These are phyloP conservation scores for Beverwykella pulmonaria DNA, from an alignment of 495 filamentous ascomycete genomes.

Conservation along the genomic window DNA sequence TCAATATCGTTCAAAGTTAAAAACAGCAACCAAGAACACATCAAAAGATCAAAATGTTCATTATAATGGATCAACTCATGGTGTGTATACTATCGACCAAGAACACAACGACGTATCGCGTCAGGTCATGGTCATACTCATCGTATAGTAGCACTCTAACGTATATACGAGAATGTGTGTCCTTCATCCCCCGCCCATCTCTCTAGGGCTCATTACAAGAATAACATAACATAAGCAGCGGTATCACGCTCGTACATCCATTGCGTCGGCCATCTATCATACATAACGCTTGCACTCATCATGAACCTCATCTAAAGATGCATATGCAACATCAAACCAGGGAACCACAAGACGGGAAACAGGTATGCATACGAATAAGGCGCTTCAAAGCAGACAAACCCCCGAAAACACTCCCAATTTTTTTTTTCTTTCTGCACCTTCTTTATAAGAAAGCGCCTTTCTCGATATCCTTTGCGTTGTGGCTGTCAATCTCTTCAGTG, in stretches of 20 bases:
- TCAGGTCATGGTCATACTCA: too few relatives aligned
- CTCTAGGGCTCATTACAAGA: background rate
- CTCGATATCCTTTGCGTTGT: conserved; percentile 8
- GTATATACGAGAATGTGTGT: background rate
- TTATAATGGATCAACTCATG: too few relatives aligned
- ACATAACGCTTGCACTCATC: background rate
- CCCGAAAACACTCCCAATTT: background rate
- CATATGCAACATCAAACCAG: background rate
- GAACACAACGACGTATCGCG: too few relatives aligned
- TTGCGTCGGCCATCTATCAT: background rate
- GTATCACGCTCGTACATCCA: background rate
- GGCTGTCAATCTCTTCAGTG: conserved; percentile 2
- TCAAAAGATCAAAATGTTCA: too few relatives aligned
- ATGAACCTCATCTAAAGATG: background rate
- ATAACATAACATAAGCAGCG: background rate
- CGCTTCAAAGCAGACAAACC: background rate
- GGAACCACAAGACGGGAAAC: background rate
- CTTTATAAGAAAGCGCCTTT: conserved; percentile 11
- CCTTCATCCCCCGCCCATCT: background rate
- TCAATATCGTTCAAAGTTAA: too few relatives aligned
- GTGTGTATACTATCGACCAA: too few relatives aligned
- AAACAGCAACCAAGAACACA: too few relatives aligned
- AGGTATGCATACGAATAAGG: conserved; percentile 1
- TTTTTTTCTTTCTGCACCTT: background rate
- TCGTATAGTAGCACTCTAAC: too few relatives aligned